Conservation (phyloP, 2,329 filamentous ascomycete species). For the Claviceps quebecensis region DNA sequence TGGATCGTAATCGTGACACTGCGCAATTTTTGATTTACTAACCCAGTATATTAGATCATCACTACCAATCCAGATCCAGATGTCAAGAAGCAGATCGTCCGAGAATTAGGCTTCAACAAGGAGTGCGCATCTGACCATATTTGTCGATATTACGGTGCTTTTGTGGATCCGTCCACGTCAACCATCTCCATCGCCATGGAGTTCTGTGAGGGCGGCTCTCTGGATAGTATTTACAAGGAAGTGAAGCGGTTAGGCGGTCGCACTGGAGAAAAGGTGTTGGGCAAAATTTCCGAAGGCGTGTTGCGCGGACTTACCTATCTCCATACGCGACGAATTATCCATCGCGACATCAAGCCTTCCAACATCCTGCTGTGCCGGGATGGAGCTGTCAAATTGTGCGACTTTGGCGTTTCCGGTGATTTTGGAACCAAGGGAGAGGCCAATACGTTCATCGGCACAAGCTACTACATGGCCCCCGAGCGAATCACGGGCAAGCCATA, state of each 20-base stretch:
- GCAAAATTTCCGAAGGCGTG: slow-evolving; percentile 92
- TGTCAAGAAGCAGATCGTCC: slow-evolving; percentile 95
- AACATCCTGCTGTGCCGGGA: slow-evolving; percentile 90
- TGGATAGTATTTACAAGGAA: slow-evolving; percentile 95
- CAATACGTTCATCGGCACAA: slow-evolving; percentile 97
- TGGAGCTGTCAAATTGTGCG: slow-evolving; percentile 92
- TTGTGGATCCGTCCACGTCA: slow-evolving; percentile 87
- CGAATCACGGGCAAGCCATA: slow-evolving; percentile 95
- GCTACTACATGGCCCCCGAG: slow-evolving; percentile 98
- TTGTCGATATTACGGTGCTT: slow-evolving; percentile 93
- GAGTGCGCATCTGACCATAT: slow-evolving; percentile 93
- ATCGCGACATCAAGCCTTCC: slow-evolving; percentile 95
- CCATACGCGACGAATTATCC: slow-evolving; percentile 91
- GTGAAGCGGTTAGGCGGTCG: slow-evolving; percentile 89
- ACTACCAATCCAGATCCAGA: slow-evolving; percentile 96
- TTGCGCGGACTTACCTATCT: slow-evolving; percentile 89
- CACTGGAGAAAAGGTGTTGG: slow-evolving; percentile 92
- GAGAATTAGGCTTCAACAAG: slow-evolving; percentile 95
- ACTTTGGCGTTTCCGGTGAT: slow-evolving; percentile 94
- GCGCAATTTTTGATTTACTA: slow-evolving; percentile 9
- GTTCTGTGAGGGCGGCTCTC: slow-evolving; percentile 89
- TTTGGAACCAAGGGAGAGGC: slow-evolving; percentile 98
- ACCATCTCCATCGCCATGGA: slow-evolving; percentile 99
- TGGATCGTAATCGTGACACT: not conserved
- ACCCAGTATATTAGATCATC: slow-evolving; percentile 55